Evolutionary conservation across 1,139 yeast species (phyloP).

Genomic region (Sporopachydermia cereana): DNA sequence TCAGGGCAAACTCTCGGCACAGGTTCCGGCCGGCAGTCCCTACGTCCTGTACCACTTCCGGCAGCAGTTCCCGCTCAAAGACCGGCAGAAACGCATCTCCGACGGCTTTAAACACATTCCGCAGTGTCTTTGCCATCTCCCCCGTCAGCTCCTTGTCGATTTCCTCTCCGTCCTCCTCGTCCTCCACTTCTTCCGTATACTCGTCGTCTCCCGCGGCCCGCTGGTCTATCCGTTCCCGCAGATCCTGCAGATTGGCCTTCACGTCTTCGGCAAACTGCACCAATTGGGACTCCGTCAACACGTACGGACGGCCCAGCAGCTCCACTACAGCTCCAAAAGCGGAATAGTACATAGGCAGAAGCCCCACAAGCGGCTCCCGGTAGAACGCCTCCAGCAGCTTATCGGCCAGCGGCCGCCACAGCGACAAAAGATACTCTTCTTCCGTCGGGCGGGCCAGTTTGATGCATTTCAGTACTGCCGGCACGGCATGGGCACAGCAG

Average conservation of each 20-base stretch:
- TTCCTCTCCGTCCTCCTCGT: constrained; percentile 74
- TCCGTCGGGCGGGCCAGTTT: constrained; percentile 46
- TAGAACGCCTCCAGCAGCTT: constrained; percentile 59
- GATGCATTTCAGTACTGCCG: constrained; percentile 63
- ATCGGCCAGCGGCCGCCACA: constrained; percentile 65
- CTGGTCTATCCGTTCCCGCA: constrained; percentile 57
- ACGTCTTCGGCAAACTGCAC: constrained; percentile 48
- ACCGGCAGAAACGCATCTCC: constrained; percentile 49
- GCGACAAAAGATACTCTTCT: constrained; percentile 39
- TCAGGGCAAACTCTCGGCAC: constrained; percentile 66
- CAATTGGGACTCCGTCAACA: constrained; percentile 46
- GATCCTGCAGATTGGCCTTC: constrained; percentile 50
- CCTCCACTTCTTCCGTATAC: constrained; percentile 47
- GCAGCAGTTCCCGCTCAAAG: constrained; percentile 36
- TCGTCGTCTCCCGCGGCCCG: constrained; percentile 61
- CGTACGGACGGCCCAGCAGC: constrained; percentile 41
- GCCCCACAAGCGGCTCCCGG: constrained; percentile 76
- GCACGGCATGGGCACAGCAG: constrained; percentile 75
- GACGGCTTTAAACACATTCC: constrained; percentile 60
- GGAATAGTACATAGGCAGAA: constrained; percentile 65
- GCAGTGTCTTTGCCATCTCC: constrained; percentile 69
- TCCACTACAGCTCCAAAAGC: constrained; percentile 60
- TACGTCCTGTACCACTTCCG: constrained; percentile 21
- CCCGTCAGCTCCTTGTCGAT: constrained; percentile 84
- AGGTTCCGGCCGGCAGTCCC: constrained; percentile 53